Evolutionary conservation across 371 early-diverging fungal genomes (phyloP).

Genomic region (Circinella umbellata): DNA sequence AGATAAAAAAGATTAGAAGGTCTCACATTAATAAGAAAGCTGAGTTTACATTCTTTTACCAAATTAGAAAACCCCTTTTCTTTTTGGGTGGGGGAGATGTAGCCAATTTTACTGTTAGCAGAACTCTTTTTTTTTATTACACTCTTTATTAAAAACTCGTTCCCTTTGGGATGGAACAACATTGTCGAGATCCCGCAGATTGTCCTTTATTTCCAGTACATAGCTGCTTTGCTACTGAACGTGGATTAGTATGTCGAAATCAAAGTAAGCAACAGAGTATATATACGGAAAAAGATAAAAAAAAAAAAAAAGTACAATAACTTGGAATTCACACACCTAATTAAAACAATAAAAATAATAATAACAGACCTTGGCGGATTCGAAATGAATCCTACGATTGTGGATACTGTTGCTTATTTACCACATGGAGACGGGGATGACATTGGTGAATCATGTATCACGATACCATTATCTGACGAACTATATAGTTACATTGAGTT

Average conservation of each 20-base stretch:
- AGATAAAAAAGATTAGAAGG: no score
- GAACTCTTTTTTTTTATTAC: conserved; percentile 2
- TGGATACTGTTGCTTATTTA: conserved; percentile 41
- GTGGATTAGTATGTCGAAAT: conserved; percentile 45
- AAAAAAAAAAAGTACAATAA: no score
- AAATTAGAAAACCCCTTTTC: conserved; percentile 3
- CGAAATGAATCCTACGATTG: conserved; percentile 39
- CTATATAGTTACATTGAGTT: conserved; percentile 46
- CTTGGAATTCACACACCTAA: no score
- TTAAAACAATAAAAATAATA: background rate
- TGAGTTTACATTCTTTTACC: background rate
- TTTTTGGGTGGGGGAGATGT: background rate
- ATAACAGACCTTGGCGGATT: conserved; percentile 38
- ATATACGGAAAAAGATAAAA: no score
- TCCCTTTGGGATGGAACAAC: conserved; percentile 25
- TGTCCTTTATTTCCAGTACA: conserved; percentile 52
- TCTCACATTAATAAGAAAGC: background rate
- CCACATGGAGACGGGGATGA: conserved; percentile 33
- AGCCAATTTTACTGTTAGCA: background rate
- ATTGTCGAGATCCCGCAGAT: conserved; percentile 47
- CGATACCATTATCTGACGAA: conserved; percentile 47
- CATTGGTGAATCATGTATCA: conserved; percentile 44
- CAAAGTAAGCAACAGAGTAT: conserved; percentile 32
- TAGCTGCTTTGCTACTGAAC: conserved; percentile 47
- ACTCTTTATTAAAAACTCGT: background rate